phyloP scores from a whole-genome alignment of 31 red algal genomes.

The Odonthalia washingtoniensis region DNA sequence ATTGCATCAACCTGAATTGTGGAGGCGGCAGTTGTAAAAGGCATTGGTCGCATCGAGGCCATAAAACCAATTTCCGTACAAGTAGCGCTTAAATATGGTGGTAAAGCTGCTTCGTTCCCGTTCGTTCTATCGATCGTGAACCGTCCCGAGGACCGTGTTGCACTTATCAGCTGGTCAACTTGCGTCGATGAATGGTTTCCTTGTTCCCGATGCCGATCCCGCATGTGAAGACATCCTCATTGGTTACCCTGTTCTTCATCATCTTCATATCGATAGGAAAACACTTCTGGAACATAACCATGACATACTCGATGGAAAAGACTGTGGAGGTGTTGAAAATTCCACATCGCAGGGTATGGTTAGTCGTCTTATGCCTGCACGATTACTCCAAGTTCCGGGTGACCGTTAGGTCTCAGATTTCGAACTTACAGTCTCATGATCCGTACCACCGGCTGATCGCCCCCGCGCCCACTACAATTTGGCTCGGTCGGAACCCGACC shows the following conservation, averaged over 20 bases:
- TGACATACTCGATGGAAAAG: conserved; percentile 4
- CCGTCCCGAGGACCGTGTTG: conserved; percentile 20
- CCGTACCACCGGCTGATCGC: neutral
- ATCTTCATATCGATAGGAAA: neutral
- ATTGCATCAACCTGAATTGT: neutral
- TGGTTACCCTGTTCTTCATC: conserved; percentile 26
- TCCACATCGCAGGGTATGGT: conserved; percentile 11
- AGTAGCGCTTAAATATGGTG: conserved; percentile 28
- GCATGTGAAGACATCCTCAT: conserved; percentile 53
- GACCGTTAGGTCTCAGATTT: neutral
- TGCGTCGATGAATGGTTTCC: conserved; percentile 30
- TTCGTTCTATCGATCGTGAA: conserved; percentile 36
- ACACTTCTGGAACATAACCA: neutral
- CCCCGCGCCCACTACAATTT: conserved; percentile 8
- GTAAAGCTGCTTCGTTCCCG: neutral
- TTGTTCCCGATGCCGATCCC: conserved; percentile 21
- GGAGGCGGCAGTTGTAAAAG: neutral
- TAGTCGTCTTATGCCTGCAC: conserved; percentile 31
- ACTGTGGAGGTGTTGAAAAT: neutral
- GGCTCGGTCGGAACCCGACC: conserved; percentile 18
- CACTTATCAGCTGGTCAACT: conserved; percentile 18
- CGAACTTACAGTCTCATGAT: neutral
- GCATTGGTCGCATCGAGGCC: conserved; percentile 38
- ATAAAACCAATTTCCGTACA: conserved; percentile 4
- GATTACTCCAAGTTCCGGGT: neutral